Percentiles rank a stretch among this genome's conserved stretches.
phyloP scores from a whole-genome alignment of 2,329 filamentous ascomycete species.

The Chalara sp. region DNA sequence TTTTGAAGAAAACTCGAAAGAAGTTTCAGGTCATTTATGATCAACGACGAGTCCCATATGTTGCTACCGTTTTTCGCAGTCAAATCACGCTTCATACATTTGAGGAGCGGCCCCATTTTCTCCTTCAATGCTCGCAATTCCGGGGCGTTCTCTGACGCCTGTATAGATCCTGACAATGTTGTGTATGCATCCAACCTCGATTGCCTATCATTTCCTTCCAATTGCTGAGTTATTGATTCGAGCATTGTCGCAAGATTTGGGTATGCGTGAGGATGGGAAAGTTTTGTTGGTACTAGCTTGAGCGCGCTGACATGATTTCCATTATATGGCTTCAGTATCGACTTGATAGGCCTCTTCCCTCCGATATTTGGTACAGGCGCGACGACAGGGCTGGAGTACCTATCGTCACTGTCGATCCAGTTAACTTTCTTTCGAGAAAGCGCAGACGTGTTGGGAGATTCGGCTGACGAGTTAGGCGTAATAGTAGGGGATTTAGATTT shows the following conservation, averaged over 20 bases:
- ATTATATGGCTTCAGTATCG: constrained; percentile 72
- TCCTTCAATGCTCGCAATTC: constrained; percentile 64
- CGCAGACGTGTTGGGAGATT: constrained; percentile 16
- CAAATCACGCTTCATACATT: constrained; percentile 81
- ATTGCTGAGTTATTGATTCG: constrained; percentile 74
- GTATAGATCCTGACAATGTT: constrained; percentile 67
- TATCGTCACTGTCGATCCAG: constrained; percentile 52
- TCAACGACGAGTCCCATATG: constrained; percentile 58
- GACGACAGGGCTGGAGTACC: constrained; percentile 33
- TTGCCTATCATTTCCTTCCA: constrained; percentile 66
- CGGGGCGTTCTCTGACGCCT: constrained; percentile 76
- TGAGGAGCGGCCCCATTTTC: constrained; percentile 70
- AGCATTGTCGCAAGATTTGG: constrained; percentile 71
- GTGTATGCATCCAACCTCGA: constrained; percentile 81
- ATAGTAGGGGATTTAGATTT: constrained; percentile 9
- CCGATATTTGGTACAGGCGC: constrained; percentile 20
- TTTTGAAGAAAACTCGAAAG: constrained; percentile 72
- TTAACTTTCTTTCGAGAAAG: constrained; percentile 48
- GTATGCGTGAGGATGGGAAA: constrained; percentile 24
- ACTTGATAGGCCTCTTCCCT: constrained; percentile 52
- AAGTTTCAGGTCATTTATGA: constrained; percentile 71
- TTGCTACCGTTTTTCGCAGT: constrained; percentile 51
- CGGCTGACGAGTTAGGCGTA: constrained; percentile 28
- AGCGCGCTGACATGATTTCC: constrained; percentile 3
- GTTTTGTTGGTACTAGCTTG: constrained; percentile 11